Base-by-base conservation (phyloP, 768 basidiomycete genomes). In the Leccinum fibrillosum region DNA sequence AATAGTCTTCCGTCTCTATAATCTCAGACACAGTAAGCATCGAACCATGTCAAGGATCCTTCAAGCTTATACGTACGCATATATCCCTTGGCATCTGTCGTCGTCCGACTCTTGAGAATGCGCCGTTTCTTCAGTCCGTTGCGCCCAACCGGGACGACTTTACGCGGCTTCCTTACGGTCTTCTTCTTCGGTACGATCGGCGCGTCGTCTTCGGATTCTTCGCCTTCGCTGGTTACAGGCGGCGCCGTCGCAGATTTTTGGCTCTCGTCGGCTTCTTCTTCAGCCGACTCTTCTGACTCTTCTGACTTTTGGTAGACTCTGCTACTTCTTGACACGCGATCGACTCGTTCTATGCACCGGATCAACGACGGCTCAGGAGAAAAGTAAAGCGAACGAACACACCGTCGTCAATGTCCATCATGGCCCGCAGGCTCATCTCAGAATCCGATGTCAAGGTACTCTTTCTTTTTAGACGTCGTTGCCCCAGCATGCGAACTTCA, bases 381-480 rank as follows among this genome's bases (percentile, higher is more conserved):
- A 19, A 44, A 44, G 10, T 25, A 9, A 28, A 47, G n/a, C 19
- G 73, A 39, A 66, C 75, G 73, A 48, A 65, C 75, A 15, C 60
- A 87, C 89, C 83, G 64, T 90, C 89, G 56, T 89, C 88, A 54
- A 90, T 79, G 52, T 91, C 89, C 88, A 90, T 89, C 77, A 90
- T 80, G 10, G 82, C 86, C n/a, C 70, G 69, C 50, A 80, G 51
- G 47, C 79, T 81, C 61, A 57, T 68, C 62, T 74, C 82, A 15
- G 77, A 74, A 57, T 84, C 81, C 9, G 76, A 76, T 69, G 62
- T 77, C 70, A 70, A 53, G 60, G 57, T 67, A 48, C 73, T 64
- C 65, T 77, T 78, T 52, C 75, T 68, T 25, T 64, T 66, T 45
- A 47, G 70, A 44, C 66, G 72, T 63, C 35, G 68, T 58, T 10